These are phyloP conservation scores for Cladophialophora psammophila DNA, from an alignment of 2,329 filamentous ascomycete species.

Conservation along the genomic window DNA sequence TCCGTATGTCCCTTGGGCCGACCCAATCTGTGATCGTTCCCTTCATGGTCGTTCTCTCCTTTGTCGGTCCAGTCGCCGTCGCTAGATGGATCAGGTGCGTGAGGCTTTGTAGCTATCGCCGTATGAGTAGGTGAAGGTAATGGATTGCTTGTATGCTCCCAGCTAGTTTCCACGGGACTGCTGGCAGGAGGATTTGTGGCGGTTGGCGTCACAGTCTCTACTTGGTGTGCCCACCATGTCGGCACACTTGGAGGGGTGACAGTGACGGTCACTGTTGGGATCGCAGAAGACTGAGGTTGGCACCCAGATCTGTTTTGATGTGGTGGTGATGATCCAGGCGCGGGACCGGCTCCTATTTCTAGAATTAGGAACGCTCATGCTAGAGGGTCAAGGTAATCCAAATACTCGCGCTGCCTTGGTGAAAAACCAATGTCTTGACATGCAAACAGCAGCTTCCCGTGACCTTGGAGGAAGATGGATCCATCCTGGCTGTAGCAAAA, in stretches of 20 bases:
- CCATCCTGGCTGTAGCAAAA: not conserved
- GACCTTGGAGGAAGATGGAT: not conserved
- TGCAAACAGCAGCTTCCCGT: not conserved
- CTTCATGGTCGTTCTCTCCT: not conserved
- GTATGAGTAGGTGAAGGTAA: too few species aligned
- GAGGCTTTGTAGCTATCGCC: not conserved
- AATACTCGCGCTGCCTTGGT: not conserved
- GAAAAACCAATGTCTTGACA: slow-evolving; percentile 2
- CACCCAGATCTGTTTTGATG: not conserved
- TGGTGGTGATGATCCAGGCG: not conserved
- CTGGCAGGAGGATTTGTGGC: too few species aligned
- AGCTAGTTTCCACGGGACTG: too few species aligned
- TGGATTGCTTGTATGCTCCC: too few species aligned
- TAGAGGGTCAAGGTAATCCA: not conserved
- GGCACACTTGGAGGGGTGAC: not conserved
- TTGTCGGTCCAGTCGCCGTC: not conserved
- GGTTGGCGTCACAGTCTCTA: too few species aligned
- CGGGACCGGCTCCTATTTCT: not conserved
- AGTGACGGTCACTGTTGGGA: not conserved
- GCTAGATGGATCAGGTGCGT: not conserved
- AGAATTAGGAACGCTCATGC: not conserved
- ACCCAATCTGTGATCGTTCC: too few species aligned
- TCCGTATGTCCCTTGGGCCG: too few species aligned
- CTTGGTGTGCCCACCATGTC: not conserved
- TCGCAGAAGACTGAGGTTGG: not conserved